phyloP scores from a whole-genome alignment of 768 basidiomycete genomes.

The Leccinum incarnatum region DNA sequence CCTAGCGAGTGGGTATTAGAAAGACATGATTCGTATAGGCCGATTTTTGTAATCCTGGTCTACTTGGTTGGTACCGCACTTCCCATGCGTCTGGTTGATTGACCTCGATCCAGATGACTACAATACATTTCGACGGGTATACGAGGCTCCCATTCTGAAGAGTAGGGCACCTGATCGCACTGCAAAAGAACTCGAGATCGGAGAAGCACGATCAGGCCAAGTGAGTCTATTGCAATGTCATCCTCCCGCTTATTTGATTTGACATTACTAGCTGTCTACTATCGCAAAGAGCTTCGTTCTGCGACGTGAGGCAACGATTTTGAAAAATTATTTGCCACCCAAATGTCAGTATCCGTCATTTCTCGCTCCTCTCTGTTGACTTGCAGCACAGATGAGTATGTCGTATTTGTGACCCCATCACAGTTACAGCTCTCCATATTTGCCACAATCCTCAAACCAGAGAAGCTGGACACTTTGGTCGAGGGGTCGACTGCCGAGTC shows the following conservation, averaged over 20 bases:
- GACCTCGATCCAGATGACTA: constrained; percentile 58
- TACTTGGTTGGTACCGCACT: constrained; percentile 56
- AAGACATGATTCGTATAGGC: constrained; percentile 44
- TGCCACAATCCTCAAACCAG: constrained; percentile 66
- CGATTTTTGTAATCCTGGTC: constrained; percentile 91
- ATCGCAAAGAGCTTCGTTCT: constrained; percentile 89
- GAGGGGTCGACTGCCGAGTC: constrained; percentile 73
- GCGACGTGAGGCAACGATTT: constrained; percentile 78
- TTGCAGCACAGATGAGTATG: constrained; percentile 77
- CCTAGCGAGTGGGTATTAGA: background rate
- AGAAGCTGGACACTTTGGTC: constrained; percentile 65
- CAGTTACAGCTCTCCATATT: constrained; percentile 80
- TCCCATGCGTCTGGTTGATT: background rate
- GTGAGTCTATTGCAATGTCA: constrained; percentile 36
- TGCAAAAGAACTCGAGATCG: constrained; percentile 68
- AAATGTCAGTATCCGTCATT: constrained; percentile 58
- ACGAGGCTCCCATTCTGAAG: constrained; percentile 83
- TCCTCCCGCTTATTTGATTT: background rate
- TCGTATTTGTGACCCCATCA: constrained; percentile 94
- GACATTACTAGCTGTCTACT: constrained; percentile 51
- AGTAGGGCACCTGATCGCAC: constrained; percentile 78
- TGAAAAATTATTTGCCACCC: constrained; percentile 84
- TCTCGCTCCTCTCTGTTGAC: background rate
- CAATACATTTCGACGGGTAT: constrained; percentile 71
- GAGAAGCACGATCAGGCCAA: constrained; percentile 74